These are phyloP conservation scores for Colletotrichum tofieldiae DNA, from an alignment of 2,329 filamentous ascomycete species.

Conservation along the genomic window DNA sequence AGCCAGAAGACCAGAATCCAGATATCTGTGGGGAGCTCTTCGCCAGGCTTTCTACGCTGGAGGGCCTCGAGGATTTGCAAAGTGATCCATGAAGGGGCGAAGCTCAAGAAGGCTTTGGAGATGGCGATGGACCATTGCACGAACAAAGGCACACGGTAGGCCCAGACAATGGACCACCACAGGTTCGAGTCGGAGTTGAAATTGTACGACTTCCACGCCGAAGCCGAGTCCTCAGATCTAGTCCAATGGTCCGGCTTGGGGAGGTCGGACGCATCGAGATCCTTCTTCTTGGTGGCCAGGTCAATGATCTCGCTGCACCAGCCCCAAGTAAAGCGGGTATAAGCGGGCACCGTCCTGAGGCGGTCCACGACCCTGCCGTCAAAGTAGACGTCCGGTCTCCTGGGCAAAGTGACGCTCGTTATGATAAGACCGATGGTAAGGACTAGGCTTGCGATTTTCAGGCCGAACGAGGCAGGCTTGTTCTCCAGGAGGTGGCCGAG, in stretches of 20 bases:
- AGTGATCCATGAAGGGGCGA: slow-evolving; percentile 80
- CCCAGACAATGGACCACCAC: slow-evolving; percentile 72
- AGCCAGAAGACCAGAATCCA: slow-evolving; percentile 80
- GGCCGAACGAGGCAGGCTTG: slow-evolving; percentile 54
- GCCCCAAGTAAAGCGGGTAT: slow-evolving; percentile 75
- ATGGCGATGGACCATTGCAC: slow-evolving; percentile 73
- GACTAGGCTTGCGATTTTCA: slow-evolving; percentile 65
- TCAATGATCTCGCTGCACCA: slow-evolving; percentile 74
- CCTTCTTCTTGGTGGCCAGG: slow-evolving; percentile 69
- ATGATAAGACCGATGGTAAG: slow-evolving; percentile 62
- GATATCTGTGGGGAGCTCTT: slow-evolving; percentile 65
- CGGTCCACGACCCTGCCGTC: slow-evolving; percentile 74
- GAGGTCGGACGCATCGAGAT: slow-evolving; percentile 75
- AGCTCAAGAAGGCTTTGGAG: slow-evolving; percentile 70
- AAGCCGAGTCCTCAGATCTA: slow-evolving; percentile 65
- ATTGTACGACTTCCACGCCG: slow-evolving; percentile 64
- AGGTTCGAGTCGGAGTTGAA: slow-evolving; percentile 60
- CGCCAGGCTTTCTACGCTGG: slow-evolving; percentile 67
- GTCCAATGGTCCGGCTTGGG: slow-evolving; percentile 72
- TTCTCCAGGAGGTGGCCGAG: slow-evolving; percentile 53
- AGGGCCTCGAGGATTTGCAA: slow-evolving; percentile 76
- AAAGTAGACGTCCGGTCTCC: slow-evolving; percentile 77
- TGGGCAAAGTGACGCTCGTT: slow-evolving; percentile 71
- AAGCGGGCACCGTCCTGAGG: slow-evolving; percentile 73
- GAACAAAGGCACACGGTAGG: slow-evolving; percentile 70